A percentile compares a stretch with the other conserved stretches of the same genome.
These are phyloP conservation scores for Ophiocordyceps robertsii DNA, from an alignment of 2,329 filamentous ascomycete species.

Conservation along the genomic window DNA sequence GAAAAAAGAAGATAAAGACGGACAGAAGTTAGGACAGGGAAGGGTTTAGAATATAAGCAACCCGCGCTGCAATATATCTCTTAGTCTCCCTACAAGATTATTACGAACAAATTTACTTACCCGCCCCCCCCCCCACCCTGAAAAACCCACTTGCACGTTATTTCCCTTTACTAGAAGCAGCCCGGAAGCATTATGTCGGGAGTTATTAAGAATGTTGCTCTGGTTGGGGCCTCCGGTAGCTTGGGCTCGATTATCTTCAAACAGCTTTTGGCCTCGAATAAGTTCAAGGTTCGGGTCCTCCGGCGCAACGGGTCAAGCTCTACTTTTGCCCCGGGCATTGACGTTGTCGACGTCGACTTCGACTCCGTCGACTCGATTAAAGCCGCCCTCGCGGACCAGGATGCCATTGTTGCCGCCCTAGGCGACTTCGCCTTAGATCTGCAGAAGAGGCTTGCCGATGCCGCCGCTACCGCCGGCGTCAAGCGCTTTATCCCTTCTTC, in stretches of 20 bases:
- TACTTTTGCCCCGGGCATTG: constrained; percentile 14
- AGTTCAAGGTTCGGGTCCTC: constrained; percentile 23
- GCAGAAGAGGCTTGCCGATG: constrained; percentile 36
- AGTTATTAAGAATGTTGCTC: no score
- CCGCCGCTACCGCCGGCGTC: constrained; percentile 44
- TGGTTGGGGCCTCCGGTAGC: constrained; percentile 23
- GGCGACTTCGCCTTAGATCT: constrained; percentile 23
- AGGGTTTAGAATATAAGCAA: no score
- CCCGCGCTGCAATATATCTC: no score
- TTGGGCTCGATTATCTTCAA: constrained; percentile 19
- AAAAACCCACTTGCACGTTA: no score
- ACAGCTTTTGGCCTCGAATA: constrained; percentile 14
- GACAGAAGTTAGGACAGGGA: no score
- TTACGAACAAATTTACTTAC: no score
- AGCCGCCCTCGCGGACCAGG: constrained; percentile 38
- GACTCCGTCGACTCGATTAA: constrained; percentile 33
- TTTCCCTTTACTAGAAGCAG: no score
- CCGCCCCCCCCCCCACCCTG: no score
- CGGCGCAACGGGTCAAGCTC: constrained; percentile 25
- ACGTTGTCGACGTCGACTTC: constrained; percentile 22
- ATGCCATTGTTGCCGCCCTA: constrained; percentile 34
- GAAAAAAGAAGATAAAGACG: no score
- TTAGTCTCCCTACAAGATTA: no score
- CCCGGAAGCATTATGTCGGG: no score
- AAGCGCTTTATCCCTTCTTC: constrained; percentile 49